Percentiles rank a stretch among this genome's conserved stretches.
These are phyloP conservation scores for Naganishia randhawae DNA, from an alignment of 768 basidiomycete genomes.

Conservation along the genomic window DNA sequence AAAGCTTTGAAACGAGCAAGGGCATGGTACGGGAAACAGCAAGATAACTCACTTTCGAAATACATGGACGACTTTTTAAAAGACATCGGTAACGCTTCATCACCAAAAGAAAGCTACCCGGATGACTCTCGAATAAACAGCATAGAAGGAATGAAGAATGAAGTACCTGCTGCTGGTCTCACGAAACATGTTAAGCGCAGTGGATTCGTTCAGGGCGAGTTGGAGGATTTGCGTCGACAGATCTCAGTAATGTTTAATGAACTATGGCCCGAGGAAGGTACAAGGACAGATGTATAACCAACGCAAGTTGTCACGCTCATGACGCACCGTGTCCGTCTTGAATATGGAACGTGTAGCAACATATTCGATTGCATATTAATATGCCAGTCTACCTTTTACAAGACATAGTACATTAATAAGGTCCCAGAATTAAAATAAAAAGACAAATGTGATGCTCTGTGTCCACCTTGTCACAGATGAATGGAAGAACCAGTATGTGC, in stretches of 20 bases:
- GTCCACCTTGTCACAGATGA: too few relatives aligned
- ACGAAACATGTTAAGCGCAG: neutral
- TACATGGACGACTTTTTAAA: conserved; percentile 9
- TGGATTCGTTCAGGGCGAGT: conserved; percentile 1
- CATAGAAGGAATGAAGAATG: neutral
- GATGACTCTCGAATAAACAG: neutral
- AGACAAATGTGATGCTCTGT: too few relatives aligned
- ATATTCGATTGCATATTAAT: too few relatives aligned
- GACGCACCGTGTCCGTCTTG: neutral
- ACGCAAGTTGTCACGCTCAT: neutral
- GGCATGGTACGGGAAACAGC: conserved; percentile 4
- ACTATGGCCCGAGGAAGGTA: neutral
- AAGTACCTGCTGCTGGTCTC: neutral
- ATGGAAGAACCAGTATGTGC: too few relatives aligned
- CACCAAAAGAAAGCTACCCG: neutral
- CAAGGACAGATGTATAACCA: conserved; percentile 3
- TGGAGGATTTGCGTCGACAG: neutral
- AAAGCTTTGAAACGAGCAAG: neutral
- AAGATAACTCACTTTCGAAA: neutral
- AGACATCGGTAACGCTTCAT: neutral
- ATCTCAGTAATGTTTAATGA: neutral
- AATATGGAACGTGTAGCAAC: neutral
- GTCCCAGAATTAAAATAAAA: too few relatives aligned
- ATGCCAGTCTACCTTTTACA: too few relatives aligned
- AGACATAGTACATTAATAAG: too few relatives aligned